Percentiles rank a stretch among this genome's conserved stretches.
Evolutionary conservation across 805 yeast species (phyloP).

Genomic region (Wickerhamomyces tratensis): DNA sequence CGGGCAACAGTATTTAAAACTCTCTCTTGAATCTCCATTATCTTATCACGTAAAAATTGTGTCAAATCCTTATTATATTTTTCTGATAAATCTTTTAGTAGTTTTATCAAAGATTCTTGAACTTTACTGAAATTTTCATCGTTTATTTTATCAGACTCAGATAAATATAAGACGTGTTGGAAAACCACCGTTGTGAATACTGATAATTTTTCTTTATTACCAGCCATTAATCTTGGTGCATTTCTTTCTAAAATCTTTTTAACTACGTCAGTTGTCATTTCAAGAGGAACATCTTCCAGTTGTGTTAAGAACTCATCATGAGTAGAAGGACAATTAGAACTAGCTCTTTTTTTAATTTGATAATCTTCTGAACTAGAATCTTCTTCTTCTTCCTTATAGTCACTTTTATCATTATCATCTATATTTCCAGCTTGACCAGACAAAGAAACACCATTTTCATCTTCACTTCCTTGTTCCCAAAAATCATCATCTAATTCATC

Average conservation of each 20-base stretch:
- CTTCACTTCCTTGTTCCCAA: conserved; percentile 50
- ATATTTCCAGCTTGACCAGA: conserved; percentile 26
- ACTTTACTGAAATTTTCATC: conserved; percentile 25
- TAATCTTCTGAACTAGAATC: conserved; percentile 13
- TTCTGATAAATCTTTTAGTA: conserved; percentile 51
- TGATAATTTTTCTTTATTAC: conserved; percentile 70
- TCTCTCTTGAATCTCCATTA: conserved; percentile 45
- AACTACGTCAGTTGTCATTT: conserved; percentile 37
- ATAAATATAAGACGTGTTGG: conserved; percentile 46
- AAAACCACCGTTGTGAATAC: conserved; percentile 52
- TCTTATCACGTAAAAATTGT: conserved; percentile 46
- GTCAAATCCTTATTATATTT: conserved; percentile 58
- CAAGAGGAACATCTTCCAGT: conserved; percentile 24
- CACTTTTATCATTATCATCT: conserved; percentile 24
- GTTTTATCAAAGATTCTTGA: conserved; percentile 33
- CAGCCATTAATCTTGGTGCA: conserved; percentile 72
- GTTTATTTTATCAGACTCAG: conserved; percentile 27
- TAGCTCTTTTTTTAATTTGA: conserved; percentile 5
- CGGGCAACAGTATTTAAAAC: conserved; percentile 24
- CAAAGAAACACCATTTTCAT: conserved; percentile 23
- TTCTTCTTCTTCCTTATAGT: conserved; percentile 19
- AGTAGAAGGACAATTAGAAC: conserved; percentile 36
- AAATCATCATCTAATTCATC: conserved; percentile 65
- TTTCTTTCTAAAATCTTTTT: conserved; percentile 47
- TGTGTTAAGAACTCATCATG: conserved; percentile 31